Evolutionary conservation across 176 grass and related monocot genomes (phyloP), one percentile per base, ranked within the genome.

Genomic region (Tillandsia leiboldiana): DNA sequence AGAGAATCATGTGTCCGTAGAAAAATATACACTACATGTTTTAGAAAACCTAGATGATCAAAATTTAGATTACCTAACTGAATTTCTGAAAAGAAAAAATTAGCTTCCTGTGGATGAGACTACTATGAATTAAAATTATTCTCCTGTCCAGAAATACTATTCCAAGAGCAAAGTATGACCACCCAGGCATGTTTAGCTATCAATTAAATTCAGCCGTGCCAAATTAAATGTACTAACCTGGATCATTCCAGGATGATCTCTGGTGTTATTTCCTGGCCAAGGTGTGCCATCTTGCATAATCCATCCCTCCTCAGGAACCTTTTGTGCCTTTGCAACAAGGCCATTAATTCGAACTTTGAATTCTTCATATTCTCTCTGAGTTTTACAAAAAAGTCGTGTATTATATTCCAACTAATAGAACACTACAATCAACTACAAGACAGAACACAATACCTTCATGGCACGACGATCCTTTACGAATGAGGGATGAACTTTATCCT

Each of bases 231-330:
- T 13, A 33, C 63, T 54, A 53, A 97, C 93, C 93, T 90, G 93
- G 77, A 97, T 92, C 93, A 97, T 97, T 75, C 93, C 93, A 75
- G 93, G 93, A 87, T 97, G 93, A 79, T 97, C 93, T 74, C 93
- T 97, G 68, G 93, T 97, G 81, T 97, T 97, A 67, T 97, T 97
- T 71, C 93, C 93, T 72, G 93, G 93, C 93, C 93, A 97, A 50
- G 89, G 93, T 70, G 93, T 97, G 56, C 93, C 89, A 85, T 97
- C 93, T 84, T 92, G 93, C 93, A 97, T 97, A 53, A 97, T 92
- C 93, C 93, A 97, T 77, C 93, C 93, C 77, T 92, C 89, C 53
- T 92, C 89, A 1, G 93, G 93, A 87, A 97, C 79, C 87, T 97
- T 97, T 70, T 97, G 77, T 77, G 93, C 93, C 74, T 91, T 97